Evolutionary conservation across 2,329 filamentous ascomycete species (phyloP).

Genomic region (Talaromyces sp.): DNA sequence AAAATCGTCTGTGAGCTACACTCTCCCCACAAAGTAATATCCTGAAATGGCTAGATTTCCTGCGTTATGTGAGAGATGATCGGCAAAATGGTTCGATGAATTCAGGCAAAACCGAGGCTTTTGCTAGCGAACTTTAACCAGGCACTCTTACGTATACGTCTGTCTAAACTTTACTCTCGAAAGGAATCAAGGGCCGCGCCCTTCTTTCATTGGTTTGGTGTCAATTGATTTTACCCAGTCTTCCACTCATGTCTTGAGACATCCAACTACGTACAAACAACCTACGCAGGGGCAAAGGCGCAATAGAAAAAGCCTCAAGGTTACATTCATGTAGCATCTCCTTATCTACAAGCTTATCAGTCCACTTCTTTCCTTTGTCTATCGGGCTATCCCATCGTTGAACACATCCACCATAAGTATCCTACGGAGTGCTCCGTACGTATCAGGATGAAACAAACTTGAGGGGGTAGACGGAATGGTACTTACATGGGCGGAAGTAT

Average conservation of each 20-base stretch:
- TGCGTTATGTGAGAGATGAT: not conserved
- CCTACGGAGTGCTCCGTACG: not conserved
- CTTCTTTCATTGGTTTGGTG: slow-evolving; percentile 1
- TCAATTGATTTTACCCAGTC: not conserved
- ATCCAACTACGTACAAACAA: not conserved
- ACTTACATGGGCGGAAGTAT: not conserved
- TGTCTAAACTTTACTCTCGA: no score
- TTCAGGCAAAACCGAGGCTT: not conserved
- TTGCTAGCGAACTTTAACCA: not conserved
- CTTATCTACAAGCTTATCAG: not conserved
- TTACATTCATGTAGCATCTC: not conserved
- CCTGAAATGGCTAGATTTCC: not conserved
- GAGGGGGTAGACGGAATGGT: not conserved
- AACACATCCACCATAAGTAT: not conserved
- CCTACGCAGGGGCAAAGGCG: not conserved
- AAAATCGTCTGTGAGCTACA: not conserved
- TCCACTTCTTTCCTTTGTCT: not conserved
- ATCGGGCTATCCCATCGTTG: no score
- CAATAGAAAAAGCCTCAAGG: not conserved
- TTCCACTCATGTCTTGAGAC: slow-evolving; percentile 2
- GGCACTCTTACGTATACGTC: not conserved
- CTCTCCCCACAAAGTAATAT: slow-evolving; percentile 8
- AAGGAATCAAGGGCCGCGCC: not conserved
- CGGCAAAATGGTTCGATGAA: not conserved
- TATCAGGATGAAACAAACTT: slow-evolving; percentile 14